Evolutionary conservation across 768 basidiomycete species (phyloP).

Genomic region (Naganishia antarctica): DNA sequence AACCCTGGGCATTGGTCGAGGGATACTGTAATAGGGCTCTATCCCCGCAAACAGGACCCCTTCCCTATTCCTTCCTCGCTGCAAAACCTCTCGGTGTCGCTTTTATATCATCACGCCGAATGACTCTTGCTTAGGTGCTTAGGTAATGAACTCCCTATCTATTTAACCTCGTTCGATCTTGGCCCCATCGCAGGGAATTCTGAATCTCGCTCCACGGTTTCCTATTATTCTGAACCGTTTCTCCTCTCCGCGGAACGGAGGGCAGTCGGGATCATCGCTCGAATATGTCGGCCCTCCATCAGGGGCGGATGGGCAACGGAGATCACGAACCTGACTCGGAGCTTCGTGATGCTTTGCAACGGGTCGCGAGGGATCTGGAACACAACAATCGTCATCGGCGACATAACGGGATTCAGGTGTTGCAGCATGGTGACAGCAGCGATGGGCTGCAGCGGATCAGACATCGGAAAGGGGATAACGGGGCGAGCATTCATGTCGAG

Average conservation of each 20-base stretch:
- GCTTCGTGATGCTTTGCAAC: conserved; percentile 3
- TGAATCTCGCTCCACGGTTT: conserved; percentile 14
- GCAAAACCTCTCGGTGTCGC: too few species aligned
- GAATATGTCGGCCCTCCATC: conserved; percentile 10
- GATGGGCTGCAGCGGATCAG: not conserved
- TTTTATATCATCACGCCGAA: too few species aligned
- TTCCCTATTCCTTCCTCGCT: too few species aligned
- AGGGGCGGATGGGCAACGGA: not conserved
- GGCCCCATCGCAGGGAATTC: too few species aligned
- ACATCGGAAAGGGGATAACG: not conserved
- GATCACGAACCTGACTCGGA: conserved; percentile 7
- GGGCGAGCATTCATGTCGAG: conserved; percentile 3
- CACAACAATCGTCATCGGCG: not conserved
- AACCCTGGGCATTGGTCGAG: too few species aligned
- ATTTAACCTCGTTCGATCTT: too few species aligned
- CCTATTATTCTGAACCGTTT: conserved; percentile 6
- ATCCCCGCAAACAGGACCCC: too few species aligned
- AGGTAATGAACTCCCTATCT: too few species aligned
- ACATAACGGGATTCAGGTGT: not conserved
- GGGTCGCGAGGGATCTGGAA: conserved; percentile 15
- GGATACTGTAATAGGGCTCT: too few species aligned
- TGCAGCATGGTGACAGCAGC: not conserved
- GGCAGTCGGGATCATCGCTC: conserved; percentile 3
- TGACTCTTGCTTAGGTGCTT: too few species aligned
- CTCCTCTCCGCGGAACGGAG: conserved; percentile 2